Conservation (phyloP, 2,329 filamentous ascomycete species). For the Epichloe sibirici region DNA sequence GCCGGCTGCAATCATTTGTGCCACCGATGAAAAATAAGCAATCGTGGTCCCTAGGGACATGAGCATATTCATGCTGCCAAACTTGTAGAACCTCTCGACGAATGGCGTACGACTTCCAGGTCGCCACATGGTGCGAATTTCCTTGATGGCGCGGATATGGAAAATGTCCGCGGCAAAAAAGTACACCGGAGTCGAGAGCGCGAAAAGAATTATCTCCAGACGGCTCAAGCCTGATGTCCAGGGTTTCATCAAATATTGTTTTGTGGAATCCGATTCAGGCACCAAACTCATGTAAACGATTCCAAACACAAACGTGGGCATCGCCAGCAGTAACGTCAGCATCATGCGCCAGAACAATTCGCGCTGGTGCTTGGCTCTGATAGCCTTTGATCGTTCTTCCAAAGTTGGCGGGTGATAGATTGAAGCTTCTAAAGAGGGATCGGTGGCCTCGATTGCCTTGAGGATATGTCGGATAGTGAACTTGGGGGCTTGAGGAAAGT, state of each 20-base stretch:
- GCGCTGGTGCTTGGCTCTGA: conserved; percentile 58
- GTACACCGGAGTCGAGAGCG: conserved; percentile 76
- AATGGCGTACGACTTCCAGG: conserved; percentile 61
- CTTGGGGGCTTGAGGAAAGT: conserved; percentile 51
- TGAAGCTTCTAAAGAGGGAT: conserved; percentile 52
- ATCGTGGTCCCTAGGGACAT: conserved; percentile 82
- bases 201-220: conserved; percentile 66
- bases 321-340: conserved; percentile 55
- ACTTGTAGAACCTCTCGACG: conserved; percentile 70
- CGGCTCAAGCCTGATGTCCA: conserved; percentile 64
- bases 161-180: conserved; percentile 80
- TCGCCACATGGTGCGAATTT: conserved; percentile 67
- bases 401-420: conserved; percentile 73
- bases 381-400: conserved; percentile 65
- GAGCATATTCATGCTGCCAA: conserved; percentile 93
- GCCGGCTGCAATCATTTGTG: conserved; percentile 56
- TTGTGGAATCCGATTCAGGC: conserved; percentile 39
- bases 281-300: conserved; percentile 86
- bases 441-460: conserved; percentile 49
- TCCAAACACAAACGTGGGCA: conserved; percentile 78
- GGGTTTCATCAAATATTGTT: conserved; percentile 55
- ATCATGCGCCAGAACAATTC: conserved; percentile 58
- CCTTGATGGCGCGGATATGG: conserved; percentile 66
- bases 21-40: conserved; percentile 73
- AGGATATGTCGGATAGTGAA: conserved; percentile 71